Conservation (phyloP, 495 filamentous ascomycete species). For the Talaromyces liani region DNA sequence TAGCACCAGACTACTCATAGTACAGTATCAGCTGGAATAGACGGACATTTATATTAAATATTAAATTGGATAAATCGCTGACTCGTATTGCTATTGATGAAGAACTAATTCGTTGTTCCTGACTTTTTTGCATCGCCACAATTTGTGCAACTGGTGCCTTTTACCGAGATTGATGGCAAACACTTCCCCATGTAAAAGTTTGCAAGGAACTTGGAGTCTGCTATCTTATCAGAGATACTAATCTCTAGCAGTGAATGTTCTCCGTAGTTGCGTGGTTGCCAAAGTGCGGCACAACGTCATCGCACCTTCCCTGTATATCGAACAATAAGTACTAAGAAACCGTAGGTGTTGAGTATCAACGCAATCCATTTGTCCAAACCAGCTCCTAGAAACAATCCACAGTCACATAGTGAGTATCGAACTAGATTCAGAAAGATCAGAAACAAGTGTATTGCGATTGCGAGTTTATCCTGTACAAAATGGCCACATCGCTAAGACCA, state of each 20-base stretch:
- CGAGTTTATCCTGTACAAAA: constrained; percentile 8
- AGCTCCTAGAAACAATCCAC: background rate
- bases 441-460: constrained; percentile 4
- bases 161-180: background rate
- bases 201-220: background rate
- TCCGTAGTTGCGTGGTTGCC: background rate
- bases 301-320: background rate
- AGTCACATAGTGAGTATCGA: background rate
- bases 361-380: background rate
- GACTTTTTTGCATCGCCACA: background rate
- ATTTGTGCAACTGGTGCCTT: background rate
- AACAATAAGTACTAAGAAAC: background rate
- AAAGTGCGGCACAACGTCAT: background rate
- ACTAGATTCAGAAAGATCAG: background rate
- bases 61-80: background rate
- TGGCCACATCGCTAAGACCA: background rate
- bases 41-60: background rate
- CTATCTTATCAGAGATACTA: background rate
- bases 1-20: too few species aligned
- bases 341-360: background rate
- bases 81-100: background rate
- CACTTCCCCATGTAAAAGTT: background rate
- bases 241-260: background rate
- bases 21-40: background rate
- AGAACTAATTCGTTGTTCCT: background rate